Base-by-base conservation (phyloP, 2,329 filamentous ascomycete species). In the Exophiala sp. region DNA sequence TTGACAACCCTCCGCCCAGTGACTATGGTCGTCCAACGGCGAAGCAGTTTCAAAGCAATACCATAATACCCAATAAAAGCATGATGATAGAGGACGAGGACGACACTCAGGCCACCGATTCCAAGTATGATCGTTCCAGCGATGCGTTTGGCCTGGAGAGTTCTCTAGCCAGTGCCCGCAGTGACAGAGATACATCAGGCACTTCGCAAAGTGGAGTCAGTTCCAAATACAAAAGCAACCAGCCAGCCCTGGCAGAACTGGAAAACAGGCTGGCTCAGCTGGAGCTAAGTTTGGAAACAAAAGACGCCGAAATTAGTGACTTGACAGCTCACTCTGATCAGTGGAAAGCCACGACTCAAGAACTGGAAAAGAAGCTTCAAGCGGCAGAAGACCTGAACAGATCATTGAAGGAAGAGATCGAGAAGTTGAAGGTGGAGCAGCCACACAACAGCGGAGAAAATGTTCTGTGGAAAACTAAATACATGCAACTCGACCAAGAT, bases 81-180 rank as follows among this genome's bases (percentile, higher is more conserved):
- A 96, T 89, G 0, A 91, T 97, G 86, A 84, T 97, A 1, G 94
- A 99, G 70, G 94, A 97, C 68, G 91, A 95, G 61, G 91, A 95
- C 63, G 89, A 89, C 60, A 73, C 73, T 54, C 75, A 73, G 52
- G 79, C 77, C 16, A 74, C 72, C 16, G 80, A 81, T 12, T 82
- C 81, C 45, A 74, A 74, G 67, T 78, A 84, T 57, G 75, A 79
- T 60, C 78, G 78, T 46, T 79, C 86, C 50, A 82, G 78, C 50
- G 83, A 85, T 65, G 79, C 82, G 2, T 88, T 88, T 68, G 81
- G 80, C 12, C 66, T 86, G 36, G 82, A 84, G 62, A 73, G 69
- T 39, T 73, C 74, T 50, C 62, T 65, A 43, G 63, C 64, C 14
- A 67, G 65, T 40, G 62, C 75, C 34, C 65, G 65, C 36, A 77